Base-by-base conservation (phyloP, 2,329 filamentous ascomycete species). In the Paraconiothyrium brasiliense region DNA sequence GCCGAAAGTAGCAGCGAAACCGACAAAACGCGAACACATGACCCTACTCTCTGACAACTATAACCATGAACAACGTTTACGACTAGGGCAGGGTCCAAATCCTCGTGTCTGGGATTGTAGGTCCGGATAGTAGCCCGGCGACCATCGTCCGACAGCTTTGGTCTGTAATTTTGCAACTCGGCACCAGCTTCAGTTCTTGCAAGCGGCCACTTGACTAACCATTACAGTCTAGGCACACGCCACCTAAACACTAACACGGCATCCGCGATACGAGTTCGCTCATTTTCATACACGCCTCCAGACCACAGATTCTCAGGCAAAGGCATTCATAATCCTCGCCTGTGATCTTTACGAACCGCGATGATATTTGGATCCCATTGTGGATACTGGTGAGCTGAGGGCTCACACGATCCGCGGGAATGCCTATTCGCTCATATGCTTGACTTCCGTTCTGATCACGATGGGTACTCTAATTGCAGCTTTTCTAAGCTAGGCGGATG, bases 1-100 rank as follows among this genome's bases (percentile, higher is more conserved):
- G 59, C 57, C 35, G 58, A 67, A 61, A 22, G 16, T 4, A 66
- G 64, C 58, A 63, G 57, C 27, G 56, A 71, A 68, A 65, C 63
- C 69, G 67, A 69, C 35, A 51, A 58, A 68, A 55, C 65, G 54
- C 64, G 66, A 64, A 34, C 44, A 58, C 41, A 44, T n/a, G 27
- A 48, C 24, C 14, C 20, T 3, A 35, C 10, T 22, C 37, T 46
- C 24, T 34, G 34, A 52, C 49, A n/a, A 52, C 22, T 34, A 34
- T 20, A 41, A 22, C 35, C 41, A 37, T 50, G 37, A 49, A 43
- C 57, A 48, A 61, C 32, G 35, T 57, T 11, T 16, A 48, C 30
- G 48, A 35, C 22, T 30, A 39, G 30, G 37, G 39, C 49, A 13
- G 56, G 50, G 50, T 51, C 55, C 44, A 58, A 56, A 27, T 4